phyloP scores from a whole-genome alignment of 1,284 basidiomycete species.

The Puccinia coronata region DNA sequence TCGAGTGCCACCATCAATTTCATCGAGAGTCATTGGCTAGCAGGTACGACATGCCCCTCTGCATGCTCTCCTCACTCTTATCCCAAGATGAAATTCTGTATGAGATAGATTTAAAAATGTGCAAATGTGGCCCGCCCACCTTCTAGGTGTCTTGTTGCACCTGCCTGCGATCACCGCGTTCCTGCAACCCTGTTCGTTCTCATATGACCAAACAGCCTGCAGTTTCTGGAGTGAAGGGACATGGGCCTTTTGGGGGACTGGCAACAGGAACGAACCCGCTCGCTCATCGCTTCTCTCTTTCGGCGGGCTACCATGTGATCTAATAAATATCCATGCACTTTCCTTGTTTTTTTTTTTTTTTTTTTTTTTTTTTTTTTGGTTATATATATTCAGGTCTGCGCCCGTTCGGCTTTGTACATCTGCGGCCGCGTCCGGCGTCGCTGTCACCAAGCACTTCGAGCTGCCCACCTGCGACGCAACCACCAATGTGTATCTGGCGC shows the following conservation, averaged over 20 bases:
- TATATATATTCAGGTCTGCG: slow-evolving; percentile 9
- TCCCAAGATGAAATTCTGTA: not conserved
- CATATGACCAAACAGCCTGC: slow-evolving; percentile 30
- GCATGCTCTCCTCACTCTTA: not conserved
- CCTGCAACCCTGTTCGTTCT: slow-evolving; percentile 43
- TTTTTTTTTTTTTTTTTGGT: not conserved
- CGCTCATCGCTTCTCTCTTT: not conserved
- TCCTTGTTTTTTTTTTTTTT: not conserved
- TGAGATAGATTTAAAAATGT: not conserved
- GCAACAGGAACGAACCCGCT: slow-evolving; percentile 26
- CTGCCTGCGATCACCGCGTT: slow-evolving; percentile 44
- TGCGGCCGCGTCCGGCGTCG: slow-evolving; percentile 4
- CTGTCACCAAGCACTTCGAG: slow-evolving; percentile 37
- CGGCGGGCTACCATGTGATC: too few relatives aligned
- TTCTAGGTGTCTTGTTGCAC: slow-evolving; percentile 43
- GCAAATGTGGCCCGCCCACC: not conserved
- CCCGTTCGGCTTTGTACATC: slow-evolving; percentile 45
- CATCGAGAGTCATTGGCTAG: slow-evolving; percentile 48
- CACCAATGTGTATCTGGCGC: slow-evolving; percentile 36
- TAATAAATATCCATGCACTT: not conserved
- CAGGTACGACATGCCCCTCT: slow-evolving; percentile 5
- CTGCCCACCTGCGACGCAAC: slow-evolving; percentile 37
- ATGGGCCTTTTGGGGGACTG: slow-evolving; percentile 45
- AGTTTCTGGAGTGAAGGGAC: slow-evolving; percentile 24
- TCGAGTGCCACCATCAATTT: slow-evolving; percentile 28